Evolutionary conservation across 2,329 filamentous ascomycete genomes (phyloP).

Genomic region (Rutstroemia sydowiana): DNA sequence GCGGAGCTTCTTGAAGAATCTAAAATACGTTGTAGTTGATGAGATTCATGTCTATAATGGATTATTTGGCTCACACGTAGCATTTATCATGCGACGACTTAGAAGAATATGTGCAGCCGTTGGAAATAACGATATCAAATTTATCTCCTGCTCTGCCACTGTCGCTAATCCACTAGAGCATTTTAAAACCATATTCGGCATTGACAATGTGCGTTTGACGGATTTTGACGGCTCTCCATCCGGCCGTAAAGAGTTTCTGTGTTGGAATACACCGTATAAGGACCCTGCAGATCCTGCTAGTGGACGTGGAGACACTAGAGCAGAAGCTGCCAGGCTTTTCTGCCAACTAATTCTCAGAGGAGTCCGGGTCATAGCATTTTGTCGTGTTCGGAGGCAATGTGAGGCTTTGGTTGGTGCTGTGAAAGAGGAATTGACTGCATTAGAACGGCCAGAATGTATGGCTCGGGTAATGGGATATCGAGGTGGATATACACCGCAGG

Average conservation of each 20-base stretch:
- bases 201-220: conserved; percentile 71
- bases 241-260: conserved; percentile 88
- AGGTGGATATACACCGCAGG: conserved; percentile 88
- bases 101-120: conserved; percentile 83
- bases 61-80: conserved; percentile 86
- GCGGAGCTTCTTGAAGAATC: conserved; percentile 79
- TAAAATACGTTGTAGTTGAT: conserved; percentile 84
- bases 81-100: conserved; percentile 86
- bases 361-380: conserved; percentile 89
- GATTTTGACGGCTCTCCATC: conserved; percentile 92
- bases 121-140: conserved; percentile 77
- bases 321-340: conserved; percentile 83
- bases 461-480: conserved; percentile 89
- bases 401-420: conserved; percentile 77
- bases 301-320: conserved; percentile 73
- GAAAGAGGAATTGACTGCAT: conserved; percentile 63
- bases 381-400: conserved; percentile 78
- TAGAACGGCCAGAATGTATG: conserved; percentile 69
- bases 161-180: conserved; percentile 88
- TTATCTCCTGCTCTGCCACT: conserved; percentile 94
- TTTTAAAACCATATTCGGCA: conserved; percentile 89
- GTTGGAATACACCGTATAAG: conserved; percentile 95
- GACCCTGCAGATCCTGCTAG: conserved; percentile 82
- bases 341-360: conserved; percentile 83
- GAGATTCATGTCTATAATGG: conserved; percentile 97